Evolutionary conservation across 2,329 filamentous ascomycete genomes (phyloP), one percentile per base, ranked within the genome.

Genomic region (Coniochaeta sp.): DNA sequence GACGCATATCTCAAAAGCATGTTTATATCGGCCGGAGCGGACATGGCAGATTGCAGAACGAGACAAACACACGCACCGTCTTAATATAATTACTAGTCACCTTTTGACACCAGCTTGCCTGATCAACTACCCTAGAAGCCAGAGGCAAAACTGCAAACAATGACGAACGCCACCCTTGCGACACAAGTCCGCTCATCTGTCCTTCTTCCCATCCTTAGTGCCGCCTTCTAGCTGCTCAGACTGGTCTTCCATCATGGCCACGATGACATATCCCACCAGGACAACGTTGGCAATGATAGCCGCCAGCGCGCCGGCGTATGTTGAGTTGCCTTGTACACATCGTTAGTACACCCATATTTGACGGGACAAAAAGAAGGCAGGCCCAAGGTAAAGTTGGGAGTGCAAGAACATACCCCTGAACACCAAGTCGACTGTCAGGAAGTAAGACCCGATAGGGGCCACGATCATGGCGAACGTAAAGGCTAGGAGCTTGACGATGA

Each of bases 391-490:
- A n/a, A n/a, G n/a, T n/a, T n/a, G n/a, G n/a, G n/a, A n/a, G n/a
- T n/a, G n/a, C n/a, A n/a, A n/a, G n/a, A n/a, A n/a, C 72, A 52
- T 72, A 91, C 92, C 91, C 60, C 76, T 75, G 70, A 95, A 96
- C 26, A 96, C 61, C 1, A 75, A 79, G 63, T 91, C 80, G 26
- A 95, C 77, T 0, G 88, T 87, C 45, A 87, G 63, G 67, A 95
- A 99, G 70, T 96, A 99, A 38, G 87, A 90, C 35, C 89, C 85
- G 60, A 99, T 89, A 13, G 94, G 94, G 18, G 88, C 71, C 14
- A 87, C 79, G 54, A 96, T 79, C 92, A 99, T 97, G 65, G 91
- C 91, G 33, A 91, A 74, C 0, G 91, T 95, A 71, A 96, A 97
- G 57, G 81, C 85, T 14, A 97, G 78, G 18, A 99, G 83, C 72